A percentile compares a stretch with the other conserved stretches of the same genome.
Conservation (phyloP, 2,329 filamentous ascomycete species). For the Hypoxylon sp. region DNA sequence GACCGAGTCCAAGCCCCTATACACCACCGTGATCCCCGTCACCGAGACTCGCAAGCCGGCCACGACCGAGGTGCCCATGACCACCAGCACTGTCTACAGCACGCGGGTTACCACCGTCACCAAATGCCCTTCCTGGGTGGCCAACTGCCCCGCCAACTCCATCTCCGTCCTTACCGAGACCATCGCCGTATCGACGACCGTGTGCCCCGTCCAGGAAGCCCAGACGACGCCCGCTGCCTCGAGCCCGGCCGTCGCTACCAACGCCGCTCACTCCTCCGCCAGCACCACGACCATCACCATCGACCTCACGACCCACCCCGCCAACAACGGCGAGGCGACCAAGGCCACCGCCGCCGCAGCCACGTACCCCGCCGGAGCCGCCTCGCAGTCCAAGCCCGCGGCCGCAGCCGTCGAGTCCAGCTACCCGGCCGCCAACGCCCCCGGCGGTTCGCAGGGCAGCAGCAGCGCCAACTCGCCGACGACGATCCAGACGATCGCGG, state of each 20-base stretch:
- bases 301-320: constrained; percentile 2
- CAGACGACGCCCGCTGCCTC: background rate
- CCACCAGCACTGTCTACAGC: constrained; percentile 51
- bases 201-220: constrained; percentile 38
- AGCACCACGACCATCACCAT: constrained; percentile 32
- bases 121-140: constrained; percentile 59
- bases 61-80: constrained; percentile 12
- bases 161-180: constrained; percentile 41
- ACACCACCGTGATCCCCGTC: constrained; percentile 51
- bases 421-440: constrained; percentile 12
- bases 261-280: constrained; percentile 36
- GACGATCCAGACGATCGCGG: constrained; percentile 57
- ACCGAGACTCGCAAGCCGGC: constrained; percentile 28
- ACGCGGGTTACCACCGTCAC: constrained; percentile 63
- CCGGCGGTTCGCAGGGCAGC: background rate
- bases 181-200: constrained; percentile 48
- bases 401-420: constrained; percentile 52
- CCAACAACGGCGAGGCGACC: constrained; percentile 1
- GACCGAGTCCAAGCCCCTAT: constrained; percentile 52
- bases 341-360: background rate
- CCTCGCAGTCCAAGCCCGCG: constrained; percentile 58
- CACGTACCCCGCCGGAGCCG: constrained; percentile 51
- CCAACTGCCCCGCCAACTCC: constrained; percentile 55
- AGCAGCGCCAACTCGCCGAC: constrained; percentile 3
- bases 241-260: background rate